phyloP scores from a whole-genome alignment of 768 basidiomycete genomes.

The Lepiota brunneoincarnata region DNA sequence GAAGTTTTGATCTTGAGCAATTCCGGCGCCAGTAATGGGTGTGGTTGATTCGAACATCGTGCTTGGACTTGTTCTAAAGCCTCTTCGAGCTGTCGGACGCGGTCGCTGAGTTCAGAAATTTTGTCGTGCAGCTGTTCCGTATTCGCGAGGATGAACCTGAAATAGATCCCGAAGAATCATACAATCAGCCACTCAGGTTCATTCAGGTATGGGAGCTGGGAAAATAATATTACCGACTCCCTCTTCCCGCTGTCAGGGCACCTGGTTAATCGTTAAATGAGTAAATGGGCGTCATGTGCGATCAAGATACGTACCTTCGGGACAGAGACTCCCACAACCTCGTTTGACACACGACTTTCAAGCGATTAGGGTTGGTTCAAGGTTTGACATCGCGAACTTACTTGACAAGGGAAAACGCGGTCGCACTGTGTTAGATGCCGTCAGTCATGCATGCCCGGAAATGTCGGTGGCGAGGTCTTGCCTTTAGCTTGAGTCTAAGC shows the following conservation, averaged over 20 bases:
- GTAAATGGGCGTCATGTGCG: background rate
- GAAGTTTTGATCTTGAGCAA: conserved; percentile 63
- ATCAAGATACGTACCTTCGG: conserved; percentile 41
- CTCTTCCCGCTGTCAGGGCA: conserved; percentile 58
- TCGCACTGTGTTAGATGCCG: conserved; percentile 43
- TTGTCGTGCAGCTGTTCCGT: conserved; percentile 66
- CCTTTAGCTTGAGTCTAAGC: conserved; percentile 49
- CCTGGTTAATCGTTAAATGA: conserved; percentile 30
- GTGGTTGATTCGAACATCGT: conserved; percentile 35
- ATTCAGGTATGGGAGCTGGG: background rate
- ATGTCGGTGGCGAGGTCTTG: conserved; percentile 14
- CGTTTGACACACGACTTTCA: conserved; percentile 59
- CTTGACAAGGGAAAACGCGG: conserved; percentile 64
- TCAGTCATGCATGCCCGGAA: background rate
- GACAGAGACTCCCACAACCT: conserved; percentile 62
- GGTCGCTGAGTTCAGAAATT: conserved; percentile 57
- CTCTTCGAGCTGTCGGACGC: conserved; percentile 63
- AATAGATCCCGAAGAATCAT: conserved; percentile 9
- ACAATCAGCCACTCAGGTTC: conserved; percentile 10
- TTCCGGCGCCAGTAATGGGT: conserved; percentile 59
- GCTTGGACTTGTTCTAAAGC: conserved; percentile 47
- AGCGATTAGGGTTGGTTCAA: conserved; percentile 13
- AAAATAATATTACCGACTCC: conserved; percentile 46
- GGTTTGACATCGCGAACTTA: conserved; percentile 15
- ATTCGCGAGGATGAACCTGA: conserved; percentile 67